Base-by-base conservation (phyloP, 129 eudicot species). In the Smallanthus sonchifolius region DNA sequence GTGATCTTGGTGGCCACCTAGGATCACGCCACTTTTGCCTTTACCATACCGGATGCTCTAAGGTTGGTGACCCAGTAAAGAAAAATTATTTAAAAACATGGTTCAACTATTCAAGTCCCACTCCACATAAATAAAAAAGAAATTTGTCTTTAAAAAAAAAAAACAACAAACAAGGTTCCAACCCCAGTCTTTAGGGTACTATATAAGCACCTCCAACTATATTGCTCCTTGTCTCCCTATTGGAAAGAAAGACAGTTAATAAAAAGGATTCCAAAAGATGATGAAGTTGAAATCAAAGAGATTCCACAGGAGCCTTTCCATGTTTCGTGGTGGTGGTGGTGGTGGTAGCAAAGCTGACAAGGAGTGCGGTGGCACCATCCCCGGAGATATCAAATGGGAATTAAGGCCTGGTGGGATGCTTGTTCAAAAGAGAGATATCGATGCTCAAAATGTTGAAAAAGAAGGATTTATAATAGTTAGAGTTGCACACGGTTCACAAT, bases 401-500 rank as follows among this genome's bases (percentile, higher is more conserved):
- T 43, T 91, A 6, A 77, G 95, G 54, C 97, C 97, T 0, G 89
- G 95, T 4, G 95, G 97, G 63, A 91, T 91, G 97, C 85, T 91
- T 75, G 97, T 91, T 35, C 95, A 91, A 64, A 91, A 82, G 73
- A 81, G 97, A 82, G 91, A 87, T 7, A 77, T 59, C 15, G 61
- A 74, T 24, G 77, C 55, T n/a, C 81, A 81, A 13, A 75, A 64
- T 30, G 69, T 20, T 7, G 80, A 67, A n/a, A 64, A 72, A 39
- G 89, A 87, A 57, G 91, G 52, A 8, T 55, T 73, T 10, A 88
- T 91, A 69, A 65, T 79, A 17, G 81, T 91, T 67, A 80, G 85
- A 80, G 91, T 91, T 4, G 79, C 91, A 10, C 78, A 85, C 6
- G 89, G 86, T 60, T 86, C 92, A 14, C 75, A 84, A 6, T 88